Evolutionary conservation across 2,329 filamentous ascomycete genomes (phyloP).

Genomic region (Graphilbum fragrans): DNA sequence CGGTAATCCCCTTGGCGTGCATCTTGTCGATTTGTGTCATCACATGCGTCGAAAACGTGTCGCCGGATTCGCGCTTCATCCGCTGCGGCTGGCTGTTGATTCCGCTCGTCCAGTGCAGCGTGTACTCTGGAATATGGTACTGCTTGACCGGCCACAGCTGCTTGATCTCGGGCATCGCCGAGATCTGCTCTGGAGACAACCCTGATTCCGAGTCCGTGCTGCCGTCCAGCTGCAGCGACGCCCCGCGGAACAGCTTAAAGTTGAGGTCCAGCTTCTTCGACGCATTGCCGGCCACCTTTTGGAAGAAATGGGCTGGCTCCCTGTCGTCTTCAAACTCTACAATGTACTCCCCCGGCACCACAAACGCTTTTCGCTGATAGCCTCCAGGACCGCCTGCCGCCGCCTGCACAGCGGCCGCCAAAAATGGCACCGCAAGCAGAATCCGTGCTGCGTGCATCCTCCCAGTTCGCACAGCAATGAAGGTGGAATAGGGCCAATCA

Average conservation of each 20-base stretch:
- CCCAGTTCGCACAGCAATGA: no score
- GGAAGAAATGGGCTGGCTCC: conserved; percentile 27
- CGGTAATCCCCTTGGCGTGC: conserved; percentile 31
- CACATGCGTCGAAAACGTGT: conserved; percentile 36
- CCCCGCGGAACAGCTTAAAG: conserved; percentile 40
- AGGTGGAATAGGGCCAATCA: no score
- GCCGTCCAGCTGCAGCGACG: conserved; percentile 39
- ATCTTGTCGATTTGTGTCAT: conserved; percentile 46
- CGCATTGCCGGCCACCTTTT: conserved; percentile 25
- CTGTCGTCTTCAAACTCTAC: conserved; percentile 37
- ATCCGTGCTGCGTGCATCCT: no score
- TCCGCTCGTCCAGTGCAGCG: conserved; percentile 30
- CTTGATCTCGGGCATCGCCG: conserved; percentile 31
- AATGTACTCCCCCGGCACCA: conserved; percentile 38
- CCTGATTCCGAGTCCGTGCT: conserved; percentile 28
- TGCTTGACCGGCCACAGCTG: conserved; percentile 33
- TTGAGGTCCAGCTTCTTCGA: conserved; percentile 34
- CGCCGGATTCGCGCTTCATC: conserved; percentile 19
- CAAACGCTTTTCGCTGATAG: no score
- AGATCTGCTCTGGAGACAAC: conserved; percentile 28
- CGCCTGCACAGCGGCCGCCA: neutral
- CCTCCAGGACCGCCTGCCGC: no score
- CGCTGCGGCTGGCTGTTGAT: conserved; percentile 8
- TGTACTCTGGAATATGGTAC: conserved; percentile 30
- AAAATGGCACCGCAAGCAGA: neutral